Base-by-base conservation (phyloP, 2,329 filamentous ascomycete genomes). In the Hirsutella thompsonii region DNA sequence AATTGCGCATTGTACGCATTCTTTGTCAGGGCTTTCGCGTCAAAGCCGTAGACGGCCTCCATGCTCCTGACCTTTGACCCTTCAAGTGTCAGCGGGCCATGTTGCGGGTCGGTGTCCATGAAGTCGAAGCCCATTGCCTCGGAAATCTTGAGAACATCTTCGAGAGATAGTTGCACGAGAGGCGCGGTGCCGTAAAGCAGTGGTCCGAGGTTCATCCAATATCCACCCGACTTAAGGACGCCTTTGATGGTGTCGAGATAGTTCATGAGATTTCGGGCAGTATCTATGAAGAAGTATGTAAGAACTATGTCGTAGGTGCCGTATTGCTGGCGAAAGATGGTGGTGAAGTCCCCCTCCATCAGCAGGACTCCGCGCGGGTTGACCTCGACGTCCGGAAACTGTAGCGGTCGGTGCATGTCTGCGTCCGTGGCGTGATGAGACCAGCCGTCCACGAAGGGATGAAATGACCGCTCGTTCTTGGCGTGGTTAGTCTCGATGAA, bases 231-330 rank as follows among this genome's bases (percentile, higher is more conserved):
- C 35, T 57, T 62, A 3, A 78, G 58, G 0, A 72, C 48, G 0
- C 52, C 52, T 38, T 68, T 59, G 35, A 76, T 76, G 0, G 65
- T 73, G 29, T 76, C 70, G 5, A 77, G 58, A 44, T 77, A 78
- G 0, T 50, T 56, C 51, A 75, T 61, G 1, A 76, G 52, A 41
- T 77, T 77, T 1, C 71, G 63, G 0, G 74, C 73, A 0, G 73
- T 78, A 49, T 78, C 74, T 46, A 78, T 76, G 55, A 78, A 77
- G 55, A 76, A 78, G 35, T 75, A 65, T 0, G 74, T 76, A 0
- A 75, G 53, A 0, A 78, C 54, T 1, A 65, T 58, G 40, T 77
- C 72, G 50, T 63, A 76, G 4, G 47, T 39, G 1, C 50, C 49
- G 0, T 46, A 38, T 1, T 53, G 32, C 3, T 50, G 42, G 34